Evolutionary conservation across 257 asterid species (phyloP).

Genomic region (Solanum neorickii): DNA sequence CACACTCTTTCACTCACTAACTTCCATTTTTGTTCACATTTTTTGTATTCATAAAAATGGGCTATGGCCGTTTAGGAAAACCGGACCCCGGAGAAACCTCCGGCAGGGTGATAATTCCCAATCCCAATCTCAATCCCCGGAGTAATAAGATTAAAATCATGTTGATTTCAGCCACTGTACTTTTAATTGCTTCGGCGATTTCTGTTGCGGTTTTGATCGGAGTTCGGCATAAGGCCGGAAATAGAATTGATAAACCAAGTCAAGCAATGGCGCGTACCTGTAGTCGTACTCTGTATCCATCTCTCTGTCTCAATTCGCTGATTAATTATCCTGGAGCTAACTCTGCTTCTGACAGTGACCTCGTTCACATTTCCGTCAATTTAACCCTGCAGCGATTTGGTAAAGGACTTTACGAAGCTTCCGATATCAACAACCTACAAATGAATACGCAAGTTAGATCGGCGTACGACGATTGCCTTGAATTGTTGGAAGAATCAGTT

Average conservation of each 20-base stretch:
- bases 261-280: slow-evolving; percentile 68
- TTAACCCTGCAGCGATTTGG: slow-evolving; percentile 63
- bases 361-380: slow-evolving; percentile 85
- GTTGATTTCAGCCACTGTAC: slow-evolving; percentile 35
- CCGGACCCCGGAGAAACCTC: slow-evolving; percentile 25
- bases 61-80: slow-evolving; percentile 43
- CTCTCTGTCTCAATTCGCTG: slow-evolving; percentile 59
- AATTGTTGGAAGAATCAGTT: slow-evolving; percentile 71
- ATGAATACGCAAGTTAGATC: slow-evolving; percentile 66
- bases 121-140: slow-evolving; percentile 4
- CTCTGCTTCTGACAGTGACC: slow-evolving; percentile 64
- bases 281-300: slow-evolving; percentile 48
- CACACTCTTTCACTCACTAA: background rate
- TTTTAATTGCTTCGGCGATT: slow-evolving; percentile 39
- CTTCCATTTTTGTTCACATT: background rate
- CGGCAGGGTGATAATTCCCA: slow-evolving; percentile 5
- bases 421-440: slow-evolving; percentile 42
- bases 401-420: slow-evolving; percentile 46
- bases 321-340: slow-evolving; percentile 67
- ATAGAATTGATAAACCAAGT: slow-evolving; percentile 35
- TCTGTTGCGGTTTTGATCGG: slow-evolving; percentile 37
- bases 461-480: slow-evolving; percentile 80
- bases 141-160: slow-evolving; percentile 32
- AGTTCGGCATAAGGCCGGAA: slow-evolving; percentile 14
- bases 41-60: slow-evolving; percentile 20